Base-by-base conservation (phyloP, 306 rosid genomes). In the Sphenostylis stenocarpa region DNA sequence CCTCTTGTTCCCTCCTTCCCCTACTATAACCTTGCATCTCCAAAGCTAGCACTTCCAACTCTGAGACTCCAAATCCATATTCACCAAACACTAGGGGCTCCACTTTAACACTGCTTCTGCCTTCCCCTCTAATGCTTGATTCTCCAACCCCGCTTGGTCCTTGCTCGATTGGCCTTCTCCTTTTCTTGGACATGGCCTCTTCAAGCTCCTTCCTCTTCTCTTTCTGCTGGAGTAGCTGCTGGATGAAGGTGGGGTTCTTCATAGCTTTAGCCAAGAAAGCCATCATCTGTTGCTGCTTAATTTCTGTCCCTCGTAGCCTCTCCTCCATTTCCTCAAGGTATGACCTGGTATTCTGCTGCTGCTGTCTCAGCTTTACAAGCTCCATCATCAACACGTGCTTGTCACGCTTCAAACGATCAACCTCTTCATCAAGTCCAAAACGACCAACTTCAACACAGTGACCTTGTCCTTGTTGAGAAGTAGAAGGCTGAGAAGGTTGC, bases 271-370 rank as follows among this genome's bases (percentile, higher is more conserved):
- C 99, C 73, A 95, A 81, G 84, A 92, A 95, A 70, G 91, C 78
- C 97, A 95, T 95, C 99, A 92, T 95, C 38, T 95, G 97, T 33
- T 83, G 88, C 86, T 92, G 97, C 86, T 85, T 95, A 9, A 45
- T 82, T 72, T 92, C 97, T 5, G 93, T 88, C 8, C 91, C 92
- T 67, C 68, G 80, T 4, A 95, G 67, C 84, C 91, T 90, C 70
- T 89, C 87, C 19, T 95, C 98, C 97, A 91, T 84, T 41, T 78
- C 83, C 34, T 88, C 84, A 77, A 95, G 88, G 63, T 47, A 79
- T 0, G 89, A 86, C 66, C 82, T 89, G 1, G 97, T 89, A 38
- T 78, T 88, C 85, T 92, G 99, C 62, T 95, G 99, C 73, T 92
- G 91, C 67, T 92, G 97, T 49, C 96, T 88, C 9, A 95, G 97